Conservation (phyloP, 108 stramenopile species). For the Skeletonema marinoi region DNA sequence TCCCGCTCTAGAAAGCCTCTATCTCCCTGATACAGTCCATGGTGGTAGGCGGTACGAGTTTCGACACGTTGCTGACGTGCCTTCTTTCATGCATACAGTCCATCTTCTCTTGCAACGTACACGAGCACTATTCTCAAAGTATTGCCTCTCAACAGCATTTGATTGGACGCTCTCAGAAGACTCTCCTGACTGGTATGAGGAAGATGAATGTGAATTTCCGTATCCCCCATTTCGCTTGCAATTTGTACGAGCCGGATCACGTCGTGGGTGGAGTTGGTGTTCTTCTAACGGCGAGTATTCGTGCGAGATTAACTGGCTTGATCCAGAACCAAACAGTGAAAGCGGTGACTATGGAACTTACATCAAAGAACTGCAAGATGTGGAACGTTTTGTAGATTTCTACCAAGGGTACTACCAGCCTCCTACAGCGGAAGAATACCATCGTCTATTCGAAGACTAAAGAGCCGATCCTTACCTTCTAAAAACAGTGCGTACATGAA, state of each 20-base stretch:
- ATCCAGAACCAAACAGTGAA: not conserved
- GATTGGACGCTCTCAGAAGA: not conserved
- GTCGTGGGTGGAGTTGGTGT: not conserved
- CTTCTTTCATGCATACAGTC: no score
- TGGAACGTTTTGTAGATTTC: not conserved
- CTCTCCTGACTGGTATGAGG: not conserved
- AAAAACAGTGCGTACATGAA: no score
- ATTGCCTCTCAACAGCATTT: not conserved
- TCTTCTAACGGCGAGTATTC: not conserved
- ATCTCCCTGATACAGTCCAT: not conserved
- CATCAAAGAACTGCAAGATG: not conserved
- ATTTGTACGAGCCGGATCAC: not conserved
- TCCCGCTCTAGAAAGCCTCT: not conserved
- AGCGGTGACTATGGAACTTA: not conserved
- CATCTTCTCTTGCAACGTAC: no score
- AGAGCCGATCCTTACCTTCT: no score
- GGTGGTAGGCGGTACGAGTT: not conserved
- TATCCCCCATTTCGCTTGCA: no score
- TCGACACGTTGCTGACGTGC: not conserved
- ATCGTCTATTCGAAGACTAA: not conserved
- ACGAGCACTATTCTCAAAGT: no score
- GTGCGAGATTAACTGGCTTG: conserved; percentile 1
- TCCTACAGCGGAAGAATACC: not conserved
- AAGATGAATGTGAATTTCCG: not conserved
- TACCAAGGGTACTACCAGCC: not conserved